A percentile compares a stretch with the other conserved stretches of the same genome.
These are phyloP conservation scores for Diaporthe aspalathi DNA, from an alignment of 2,329 filamentous ascomycete genomes.

Conservation along the genomic window DNA sequence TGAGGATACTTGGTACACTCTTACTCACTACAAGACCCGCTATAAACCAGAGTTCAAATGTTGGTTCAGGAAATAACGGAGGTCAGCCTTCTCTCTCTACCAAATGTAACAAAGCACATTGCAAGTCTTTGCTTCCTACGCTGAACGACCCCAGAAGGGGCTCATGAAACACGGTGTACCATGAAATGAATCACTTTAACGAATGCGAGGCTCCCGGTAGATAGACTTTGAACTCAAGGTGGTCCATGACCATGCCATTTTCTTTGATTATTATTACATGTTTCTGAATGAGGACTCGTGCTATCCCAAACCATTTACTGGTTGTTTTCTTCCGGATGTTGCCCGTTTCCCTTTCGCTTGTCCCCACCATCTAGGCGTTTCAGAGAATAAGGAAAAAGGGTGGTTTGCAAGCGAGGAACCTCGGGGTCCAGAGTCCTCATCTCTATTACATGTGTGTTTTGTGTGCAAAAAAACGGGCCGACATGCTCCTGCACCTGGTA, in stretches of 20 bases:
- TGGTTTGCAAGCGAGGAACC: conserved; percentile 23
- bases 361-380: conserved; percentile 7
- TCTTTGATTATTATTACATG: conserved; percentile 27
- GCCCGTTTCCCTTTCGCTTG: conserved; percentile 12
- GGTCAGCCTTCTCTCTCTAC: too few relatives aligned
- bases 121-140: background rate
- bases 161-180: too few relatives aligned
- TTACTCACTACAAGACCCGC: too few relatives aligned
- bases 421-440: conserved; percentile 25
- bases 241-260: conserved; percentile 15
- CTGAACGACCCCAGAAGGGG: too few relatives aligned
- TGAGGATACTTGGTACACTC: too few relatives aligned
- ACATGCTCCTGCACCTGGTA: conserved; percentile 29
- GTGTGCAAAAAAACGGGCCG: conserved; percentile 25
- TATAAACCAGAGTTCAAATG: too few relatives aligned
- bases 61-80: too few relatives aligned
- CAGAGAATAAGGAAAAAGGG: conserved; percentile 23
- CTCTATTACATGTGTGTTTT: conserved; percentile 37
- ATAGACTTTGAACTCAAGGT: background rate
- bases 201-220: too few relatives aligned
- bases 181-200: background rate
- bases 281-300: conserved; percentile 14
- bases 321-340: background rate
- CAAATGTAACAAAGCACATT: too few relatives aligned
- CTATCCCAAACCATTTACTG: conserved; percentile 6